Conservation (phyloP, 2,329 filamentous ascomycete genomes). For the Lasiodiplodia theobromae region DNA sequence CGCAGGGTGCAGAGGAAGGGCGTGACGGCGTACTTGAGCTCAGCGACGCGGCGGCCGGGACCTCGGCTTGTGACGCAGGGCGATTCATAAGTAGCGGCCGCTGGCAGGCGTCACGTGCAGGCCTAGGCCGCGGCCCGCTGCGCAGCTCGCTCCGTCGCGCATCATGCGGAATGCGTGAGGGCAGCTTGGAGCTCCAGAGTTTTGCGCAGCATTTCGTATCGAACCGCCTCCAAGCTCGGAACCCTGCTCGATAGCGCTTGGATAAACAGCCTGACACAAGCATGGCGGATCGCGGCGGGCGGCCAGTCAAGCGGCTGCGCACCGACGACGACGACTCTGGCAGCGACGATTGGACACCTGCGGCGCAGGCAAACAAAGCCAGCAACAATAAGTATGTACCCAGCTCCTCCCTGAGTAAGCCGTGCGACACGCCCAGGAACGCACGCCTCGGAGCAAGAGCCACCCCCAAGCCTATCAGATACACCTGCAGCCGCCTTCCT, state of each 20-base stretch:
- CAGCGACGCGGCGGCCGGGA: constrained; percentile 6
- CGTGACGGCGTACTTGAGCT: neutral
- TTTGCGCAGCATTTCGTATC: constrained; percentile 22
- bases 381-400: constrained; percentile 27
- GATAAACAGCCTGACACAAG: neutral
- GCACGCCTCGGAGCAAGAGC: constrained; percentile 22
- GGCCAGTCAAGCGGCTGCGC: constrained; percentile 48
- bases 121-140: constrained; percentile 17
- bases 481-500: constrained; percentile 21
- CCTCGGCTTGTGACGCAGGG: constrained; percentile 26
- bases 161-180: constrained; percentile 21
- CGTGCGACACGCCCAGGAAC: constrained; percentile 28
- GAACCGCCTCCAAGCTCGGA: neutral
- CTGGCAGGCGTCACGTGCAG: constrained; percentile 10
- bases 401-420: constrained; percentile 22
- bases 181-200: constrained; percentile 7
- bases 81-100: neutral
- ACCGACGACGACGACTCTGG: constrained; percentile 48
- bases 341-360: constrained; percentile 42
- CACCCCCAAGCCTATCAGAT: constrained; percentile 27
- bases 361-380: constrained; percentile 32
- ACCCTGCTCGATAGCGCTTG: constrained; percentile 4
- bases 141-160: constrained; percentile 22
- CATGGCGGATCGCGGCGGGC: constrained; percentile 26
- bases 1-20: neutral